Percentiles rank a stretch among this genome's conserved stretches.
Evolutionary conservation across 2,329 filamentous ascomycete species (phyloP).

Genomic region (Teratosphaeria zuluensis): DNA sequence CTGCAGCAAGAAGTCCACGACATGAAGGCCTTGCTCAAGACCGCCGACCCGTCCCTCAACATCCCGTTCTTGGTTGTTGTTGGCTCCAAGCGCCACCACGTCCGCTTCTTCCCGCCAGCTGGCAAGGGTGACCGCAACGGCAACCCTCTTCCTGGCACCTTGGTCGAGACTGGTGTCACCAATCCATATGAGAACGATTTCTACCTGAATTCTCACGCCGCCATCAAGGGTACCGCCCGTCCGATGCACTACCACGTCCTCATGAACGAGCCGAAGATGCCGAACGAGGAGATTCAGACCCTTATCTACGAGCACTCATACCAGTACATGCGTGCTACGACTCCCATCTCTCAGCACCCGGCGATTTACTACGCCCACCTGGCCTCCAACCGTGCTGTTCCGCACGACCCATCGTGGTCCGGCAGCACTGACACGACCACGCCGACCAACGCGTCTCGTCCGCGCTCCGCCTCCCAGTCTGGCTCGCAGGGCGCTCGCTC

Average conservation of each 20-base stretch:
- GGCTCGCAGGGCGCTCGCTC: conserved; percentile 30
- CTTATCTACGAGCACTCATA: conserved; percentile 95
- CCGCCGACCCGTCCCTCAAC: conserved; percentile 25
- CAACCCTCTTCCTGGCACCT: conserved; percentile 75
- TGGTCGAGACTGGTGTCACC: conserved; percentile 84
- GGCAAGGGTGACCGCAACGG: conserved; percentile 60
- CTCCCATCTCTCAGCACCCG: conserved; percentile 77
- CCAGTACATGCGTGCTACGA: conserved; percentile 84
- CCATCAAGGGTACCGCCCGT: conserved; percentile 87
- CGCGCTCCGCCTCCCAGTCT: conserved; percentile 11
- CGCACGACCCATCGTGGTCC: conserved; percentile 53
- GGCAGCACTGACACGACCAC: conserved; percentile 4
- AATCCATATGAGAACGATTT: conserved; percentile 89
- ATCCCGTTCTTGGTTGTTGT: conserved; percentile 77
- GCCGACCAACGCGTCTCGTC: conserved; percentile 6
- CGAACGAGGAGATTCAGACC: conserved; percentile 62
- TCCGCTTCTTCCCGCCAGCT: conserved; percentile 75
- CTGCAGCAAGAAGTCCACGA: conserved; percentile 65
- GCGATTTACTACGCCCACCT: conserved; percentile 95
- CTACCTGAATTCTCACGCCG: conserved; percentile 60
- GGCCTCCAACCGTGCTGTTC: conserved; percentile 67
- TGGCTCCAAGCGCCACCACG: conserved; percentile 87
- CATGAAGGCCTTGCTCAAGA: conserved; percentile 47
- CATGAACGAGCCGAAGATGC: conserved; percentile 63
- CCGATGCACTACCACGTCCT: conserved; percentile 82